Evolutionary conservation across 257 asterid genomes (phyloP).

Genomic region (Cordia subcordata): DNA sequence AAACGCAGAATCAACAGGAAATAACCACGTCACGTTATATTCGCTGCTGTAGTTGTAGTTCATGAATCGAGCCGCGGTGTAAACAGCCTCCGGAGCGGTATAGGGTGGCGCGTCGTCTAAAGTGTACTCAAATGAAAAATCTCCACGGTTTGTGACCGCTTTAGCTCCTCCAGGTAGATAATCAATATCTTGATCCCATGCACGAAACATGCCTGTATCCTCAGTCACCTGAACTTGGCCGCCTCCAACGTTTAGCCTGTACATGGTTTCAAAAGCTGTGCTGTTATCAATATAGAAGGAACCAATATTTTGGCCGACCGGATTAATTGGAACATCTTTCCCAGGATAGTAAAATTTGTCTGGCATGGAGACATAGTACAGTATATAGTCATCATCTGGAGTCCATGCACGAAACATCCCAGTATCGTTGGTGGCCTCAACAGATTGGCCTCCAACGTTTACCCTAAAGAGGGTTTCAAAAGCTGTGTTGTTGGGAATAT

Average conservation of each 20-base stretch:
- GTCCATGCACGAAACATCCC: conserved; percentile 60
- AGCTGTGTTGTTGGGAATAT: neutral
- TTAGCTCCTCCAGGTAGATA: neutral
- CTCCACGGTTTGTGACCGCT: neutral
- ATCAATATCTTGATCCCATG: conserved; percentile 25
- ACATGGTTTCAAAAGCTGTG: conserved; percentile 36
- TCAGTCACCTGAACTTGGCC: neutral
- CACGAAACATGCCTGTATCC: conserved; percentile 56
- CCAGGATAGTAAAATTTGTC: conserved; percentile 32
- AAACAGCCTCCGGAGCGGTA: conserved; percentile 45
- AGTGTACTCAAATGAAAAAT: conserved; percentile 17
- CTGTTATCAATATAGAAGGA: conserved; percentile 5
- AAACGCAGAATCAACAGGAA: conserved; percentile 50
- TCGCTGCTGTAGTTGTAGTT: neutral
- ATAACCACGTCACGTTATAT: conserved; percentile 29
- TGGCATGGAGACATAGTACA: conserved; percentile 50
- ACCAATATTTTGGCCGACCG: neutral
- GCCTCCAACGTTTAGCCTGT: conserved; percentile 55
- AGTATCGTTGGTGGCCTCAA: conserved; percentile 17
- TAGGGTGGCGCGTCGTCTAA: conserved; percentile 15
- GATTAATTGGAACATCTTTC: neutral
- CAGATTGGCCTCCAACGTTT: conserved; percentile 29
- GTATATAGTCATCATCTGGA: conserved; percentile 15
- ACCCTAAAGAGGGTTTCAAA: conserved; percentile 28
- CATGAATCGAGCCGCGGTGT: conserved; percentile 25